Evolutionary conservation across 148 eudicot genomes (phyloP).

Genomic region (Tetragonia tetragonoides): DNA sequence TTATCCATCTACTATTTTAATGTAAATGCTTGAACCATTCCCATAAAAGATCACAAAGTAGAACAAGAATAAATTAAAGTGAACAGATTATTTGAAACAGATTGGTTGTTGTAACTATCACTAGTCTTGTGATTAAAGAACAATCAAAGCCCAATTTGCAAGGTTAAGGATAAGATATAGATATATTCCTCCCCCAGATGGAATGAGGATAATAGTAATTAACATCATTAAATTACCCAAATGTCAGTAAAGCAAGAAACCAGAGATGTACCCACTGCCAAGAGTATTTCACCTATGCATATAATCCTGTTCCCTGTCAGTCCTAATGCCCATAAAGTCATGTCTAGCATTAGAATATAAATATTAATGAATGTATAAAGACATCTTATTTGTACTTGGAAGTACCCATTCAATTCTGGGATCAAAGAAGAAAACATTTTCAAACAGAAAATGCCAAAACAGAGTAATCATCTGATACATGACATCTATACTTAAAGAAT

Average conservation of each 20-base stretch:
- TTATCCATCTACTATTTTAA: too few species aligned
- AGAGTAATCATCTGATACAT: background rate
- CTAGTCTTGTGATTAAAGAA: too few species aligned
- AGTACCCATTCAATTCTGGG: background rate
- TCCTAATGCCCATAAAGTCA: too few species aligned
- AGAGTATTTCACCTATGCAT: too few species aligned
- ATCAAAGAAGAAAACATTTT: background rate
- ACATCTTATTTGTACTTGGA: too few species aligned
- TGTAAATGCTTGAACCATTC: background rate
- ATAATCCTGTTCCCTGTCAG: too few species aligned
- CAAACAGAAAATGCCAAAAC: background rate
- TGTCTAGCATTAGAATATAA: too few species aligned
- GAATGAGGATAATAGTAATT: background rate
- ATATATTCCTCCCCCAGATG: background rate
- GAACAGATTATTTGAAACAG: background rate
- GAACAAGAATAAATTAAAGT: background rate
- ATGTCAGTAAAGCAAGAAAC: too few species aligned
- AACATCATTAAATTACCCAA: background rate
- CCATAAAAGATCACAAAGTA: background rate
- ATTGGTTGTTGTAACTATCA: background rate
- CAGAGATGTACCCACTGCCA: too few species aligned
- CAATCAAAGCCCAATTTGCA: too few species aligned
- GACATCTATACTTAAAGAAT: background rate
- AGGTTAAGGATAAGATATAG: background rate
- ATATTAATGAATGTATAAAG: too few species aligned